phyloP scores from a whole-genome alignment of 208 protist species.

The Trypanosomatidae sp. region DNA sequence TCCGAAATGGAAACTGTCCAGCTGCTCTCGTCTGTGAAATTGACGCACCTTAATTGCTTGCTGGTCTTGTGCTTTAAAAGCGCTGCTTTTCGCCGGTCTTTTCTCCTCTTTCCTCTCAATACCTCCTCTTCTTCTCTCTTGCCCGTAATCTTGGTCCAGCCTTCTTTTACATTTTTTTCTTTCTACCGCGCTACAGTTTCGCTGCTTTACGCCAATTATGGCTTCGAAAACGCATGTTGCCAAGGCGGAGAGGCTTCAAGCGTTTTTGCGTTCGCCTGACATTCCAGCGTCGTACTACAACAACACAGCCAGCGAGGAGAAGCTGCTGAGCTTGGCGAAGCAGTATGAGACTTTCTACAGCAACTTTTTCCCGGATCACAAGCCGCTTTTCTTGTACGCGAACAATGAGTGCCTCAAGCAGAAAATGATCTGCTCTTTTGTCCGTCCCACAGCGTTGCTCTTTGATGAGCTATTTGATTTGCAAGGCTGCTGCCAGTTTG shows the following conservation, averaged over 20 bases:
- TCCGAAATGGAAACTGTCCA: no score
- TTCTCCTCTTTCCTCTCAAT: no score
- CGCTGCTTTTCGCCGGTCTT: no score
- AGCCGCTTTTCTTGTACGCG: conserved; percentile 60
- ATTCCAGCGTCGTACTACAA: conserved; percentile 68
- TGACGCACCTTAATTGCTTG: no score
- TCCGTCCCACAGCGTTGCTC: conserved; percentile 76
- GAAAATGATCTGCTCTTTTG: conserved; percentile 93
- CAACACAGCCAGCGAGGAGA: conserved; percentile 68
- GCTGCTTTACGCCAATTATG: conserved; percentile 5
- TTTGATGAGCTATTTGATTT: conserved; percentile 85
- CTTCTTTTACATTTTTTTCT: no score
- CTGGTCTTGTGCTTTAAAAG: no score
- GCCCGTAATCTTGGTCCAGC: no score
- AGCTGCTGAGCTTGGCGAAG: conserved; percentile 49
- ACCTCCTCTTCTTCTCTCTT: no score
- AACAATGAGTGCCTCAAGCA: conserved; percentile 70
- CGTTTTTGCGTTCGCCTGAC: conserved; percentile 32
- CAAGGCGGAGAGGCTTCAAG: conserved; percentile 40
- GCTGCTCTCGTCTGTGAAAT: no score
- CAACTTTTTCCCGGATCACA: conserved; percentile 77
- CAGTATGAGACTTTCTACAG: conserved; percentile 69
- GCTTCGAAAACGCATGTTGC: conserved; percentile 3
- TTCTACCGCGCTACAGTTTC: no score
- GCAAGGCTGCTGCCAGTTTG: conserved; percentile 56